phyloP scores from a whole-genome alignment of 768 basidiomycete species.

The Multifurca ochricompacta region DNA sequence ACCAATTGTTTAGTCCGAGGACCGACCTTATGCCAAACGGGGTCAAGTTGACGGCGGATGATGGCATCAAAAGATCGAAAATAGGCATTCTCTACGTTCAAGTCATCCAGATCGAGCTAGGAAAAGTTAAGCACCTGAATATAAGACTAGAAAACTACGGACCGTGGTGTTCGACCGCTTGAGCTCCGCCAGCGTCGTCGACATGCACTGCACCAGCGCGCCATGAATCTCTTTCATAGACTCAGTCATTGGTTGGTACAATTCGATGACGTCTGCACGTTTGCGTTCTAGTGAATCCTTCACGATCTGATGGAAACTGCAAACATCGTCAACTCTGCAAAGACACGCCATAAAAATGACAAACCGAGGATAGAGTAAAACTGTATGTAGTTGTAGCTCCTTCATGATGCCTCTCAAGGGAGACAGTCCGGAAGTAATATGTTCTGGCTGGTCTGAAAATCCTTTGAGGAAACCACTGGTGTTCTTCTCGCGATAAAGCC shows the following conservation, averaged over 20 bases:
- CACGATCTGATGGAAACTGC: constrained; percentile 84
- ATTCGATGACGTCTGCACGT: constrained; percentile 85
- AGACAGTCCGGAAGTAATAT: constrained; percentile 86
- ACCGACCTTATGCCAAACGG: constrained; percentile 96
- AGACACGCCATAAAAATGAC: background rate
- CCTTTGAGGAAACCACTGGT: constrained; percentile 89
- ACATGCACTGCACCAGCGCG: constrained; percentile 92
- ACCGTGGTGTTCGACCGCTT: constrained; percentile 79
- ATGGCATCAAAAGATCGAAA: constrained; percentile 88
- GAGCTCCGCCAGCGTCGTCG: constrained; percentile 77
- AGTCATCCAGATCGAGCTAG: constrained; percentile 89
- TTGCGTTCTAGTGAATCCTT: constrained; percentile 75
- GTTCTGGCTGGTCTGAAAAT: constrained; percentile 94
- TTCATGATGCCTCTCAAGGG: constrained; percentile 91
- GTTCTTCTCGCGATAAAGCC: constrained; percentile 87
- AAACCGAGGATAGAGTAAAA: constrained; percentile 88
- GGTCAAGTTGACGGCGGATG: constrained; percentile 82
- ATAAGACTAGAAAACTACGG: constrained; percentile 7
- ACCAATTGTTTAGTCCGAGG: constrained; percentile 89
- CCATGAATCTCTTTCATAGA: constrained; percentile 89
- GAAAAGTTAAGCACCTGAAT: background rate
- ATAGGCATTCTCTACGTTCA: constrained; percentile 88
- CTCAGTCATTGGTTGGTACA: constrained; percentile 79
- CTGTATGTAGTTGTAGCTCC: constrained; percentile 81
- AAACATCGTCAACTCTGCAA: constrained; percentile 12